A percentile compares a stretch with the other conserved stretches of the same genome.
These are phyloP conservation scores for Fusarium nelsonii DNA, from an alignment of 2,329 filamentous ascomycete species.

Conservation along the genomic window DNA sequence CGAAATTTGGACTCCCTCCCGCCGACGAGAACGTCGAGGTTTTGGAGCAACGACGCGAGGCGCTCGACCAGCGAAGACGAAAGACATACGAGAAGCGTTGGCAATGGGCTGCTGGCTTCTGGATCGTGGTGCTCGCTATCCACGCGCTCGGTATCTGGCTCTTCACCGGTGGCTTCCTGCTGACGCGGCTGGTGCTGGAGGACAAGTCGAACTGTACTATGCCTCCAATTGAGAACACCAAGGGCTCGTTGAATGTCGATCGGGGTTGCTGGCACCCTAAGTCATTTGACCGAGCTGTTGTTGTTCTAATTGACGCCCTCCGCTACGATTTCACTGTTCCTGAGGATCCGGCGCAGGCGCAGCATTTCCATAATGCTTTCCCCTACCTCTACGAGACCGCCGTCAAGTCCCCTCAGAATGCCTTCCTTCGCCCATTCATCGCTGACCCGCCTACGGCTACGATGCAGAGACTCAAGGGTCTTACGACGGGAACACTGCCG, in stretches of 20 bases:
- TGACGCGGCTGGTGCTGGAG: conserved; percentile 85
- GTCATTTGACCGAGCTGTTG: conserved; percentile 89
- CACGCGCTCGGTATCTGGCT: conserved; percentile 87
- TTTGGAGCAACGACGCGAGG: conserved; percentile 60
- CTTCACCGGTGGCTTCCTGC: conserved; percentile 94
- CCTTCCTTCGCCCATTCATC: conserved; percentile 93
- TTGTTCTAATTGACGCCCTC: conserved; percentile 92
- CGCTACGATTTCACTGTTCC: conserved; percentile 98
- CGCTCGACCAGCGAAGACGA: conserved; percentile 63
- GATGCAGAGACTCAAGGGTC: conserved; percentile 88
- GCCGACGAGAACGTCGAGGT: conserved; percentile 53
- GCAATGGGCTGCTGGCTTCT: conserved; percentile 74
- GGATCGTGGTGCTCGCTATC: conserved; percentile 76
- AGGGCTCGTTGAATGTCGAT: conserved; percentile 59
- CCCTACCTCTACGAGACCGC: conserved; percentile 89
- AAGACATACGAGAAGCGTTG: conserved; percentile 65
- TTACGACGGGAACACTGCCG: conserved; percentile 94
- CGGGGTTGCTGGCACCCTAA: conserved; percentile 96
- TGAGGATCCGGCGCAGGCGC: conserved; percentile 57
- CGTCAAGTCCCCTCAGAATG: conserved; percentile 78
- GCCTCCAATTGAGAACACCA: conserved; percentile 71
- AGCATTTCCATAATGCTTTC: conserved; percentile 84
- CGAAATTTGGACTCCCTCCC: conserved; percentile 48
- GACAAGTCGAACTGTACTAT: conserved; percentile 77
- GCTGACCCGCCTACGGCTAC: conserved; percentile 96